These are phyloP conservation scores for Pterulicium gracile DNA, from an alignment of 1,284 basidiomycete species.

Conservation along the genomic window DNA sequence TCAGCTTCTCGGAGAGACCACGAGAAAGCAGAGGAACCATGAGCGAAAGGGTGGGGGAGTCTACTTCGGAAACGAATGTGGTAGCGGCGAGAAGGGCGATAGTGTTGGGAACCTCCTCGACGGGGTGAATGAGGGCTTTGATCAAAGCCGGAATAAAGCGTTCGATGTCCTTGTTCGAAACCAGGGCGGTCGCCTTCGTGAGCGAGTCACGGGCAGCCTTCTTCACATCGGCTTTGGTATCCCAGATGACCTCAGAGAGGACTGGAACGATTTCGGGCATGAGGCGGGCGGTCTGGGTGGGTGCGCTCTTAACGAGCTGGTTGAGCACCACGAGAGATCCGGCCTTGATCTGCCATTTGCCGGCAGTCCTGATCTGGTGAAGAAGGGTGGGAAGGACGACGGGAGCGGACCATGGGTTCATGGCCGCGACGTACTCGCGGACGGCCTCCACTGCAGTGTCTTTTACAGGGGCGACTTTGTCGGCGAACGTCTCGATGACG, in stretches of 20 bases:
- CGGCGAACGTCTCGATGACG: conserved; percentile 87
- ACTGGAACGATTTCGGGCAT: conserved; percentile 97
- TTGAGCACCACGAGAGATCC: conserved; percentile 81
- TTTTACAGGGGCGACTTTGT: conserved; percentile 83
- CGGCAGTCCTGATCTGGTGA: conserved; percentile 90
- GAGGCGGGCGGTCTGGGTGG: conserved; percentile 78
- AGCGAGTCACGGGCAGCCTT: conserved; percentile 95
- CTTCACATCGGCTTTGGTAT: conserved; percentile 99
- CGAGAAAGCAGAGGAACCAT: conserved; percentile 97
- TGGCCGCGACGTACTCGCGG: conserved; percentile 66
- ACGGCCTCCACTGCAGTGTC: conserved; percentile 83
- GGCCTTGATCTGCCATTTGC: conserved; percentile 99
- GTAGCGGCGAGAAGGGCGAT: conserved; percentile 96
- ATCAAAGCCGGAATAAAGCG: conserved; percentile 96
- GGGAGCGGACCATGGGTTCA: conserved; percentile 86
- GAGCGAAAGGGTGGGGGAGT: conserved; percentile 95
- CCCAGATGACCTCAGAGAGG: conserved; percentile 96
- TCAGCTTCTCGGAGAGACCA: conserved; percentile 92
- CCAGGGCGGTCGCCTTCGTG: conserved; percentile 85
- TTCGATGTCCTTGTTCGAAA: conserved; percentile 99
- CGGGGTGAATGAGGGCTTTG: conserved; percentile 96
- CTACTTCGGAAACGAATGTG: conserved; percentile 99
- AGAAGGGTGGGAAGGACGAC: conserved; percentile 87
- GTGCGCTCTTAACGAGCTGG: conserved; percentile 82
- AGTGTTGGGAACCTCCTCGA: conserved; percentile 97